Percentiles rank a stretch among this genome's conserved stretches.
These are phyloP conservation scores for Amylocarpus encephaloides DNA, from an alignment of 2,329 filamentous ascomycete genomes.

Conservation along the genomic window DNA sequence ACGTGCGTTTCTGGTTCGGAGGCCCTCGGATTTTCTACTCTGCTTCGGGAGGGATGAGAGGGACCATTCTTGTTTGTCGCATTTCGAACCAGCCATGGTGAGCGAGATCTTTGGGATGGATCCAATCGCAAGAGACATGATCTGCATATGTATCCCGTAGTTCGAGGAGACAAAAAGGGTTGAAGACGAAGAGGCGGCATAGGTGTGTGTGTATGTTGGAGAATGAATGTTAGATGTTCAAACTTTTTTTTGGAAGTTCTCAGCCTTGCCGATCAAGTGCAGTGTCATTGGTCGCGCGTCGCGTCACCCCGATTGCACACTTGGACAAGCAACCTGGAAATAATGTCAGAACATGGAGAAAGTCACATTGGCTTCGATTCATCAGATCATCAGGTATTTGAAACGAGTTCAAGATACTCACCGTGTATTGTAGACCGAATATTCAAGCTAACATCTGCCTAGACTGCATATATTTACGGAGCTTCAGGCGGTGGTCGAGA, in stretches of 20 bases:
- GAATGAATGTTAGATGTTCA: constrained; percentile 4
- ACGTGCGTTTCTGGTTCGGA: constrained; percentile 8
- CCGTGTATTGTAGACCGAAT: neutral
- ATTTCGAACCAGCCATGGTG: constrained; percentile 23
- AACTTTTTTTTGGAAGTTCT: constrained; percentile 14
- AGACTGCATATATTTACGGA: constrained; percentile 35
- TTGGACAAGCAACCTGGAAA: neutral
- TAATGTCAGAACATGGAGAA: constrained; percentile 30
- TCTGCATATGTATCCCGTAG: constrained; percentile 29
- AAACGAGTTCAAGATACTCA: neutral
- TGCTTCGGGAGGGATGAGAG: neutral
- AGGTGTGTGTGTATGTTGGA: constrained; percentile 24
- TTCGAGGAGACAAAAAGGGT: constrained; percentile 21
- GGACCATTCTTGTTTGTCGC: constrained; percentile 12
- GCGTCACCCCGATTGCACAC: constrained; percentile 12
- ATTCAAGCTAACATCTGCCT: neutral
- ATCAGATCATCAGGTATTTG: constrained; percentile 29
- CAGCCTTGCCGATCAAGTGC: constrained; percentile 7
- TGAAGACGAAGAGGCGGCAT: constrained; percentile 29
- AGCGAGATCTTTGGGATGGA: constrained; percentile 10
- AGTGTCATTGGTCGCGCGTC: constrained; percentile 5
- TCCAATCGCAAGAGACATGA: constrained; percentile 29
- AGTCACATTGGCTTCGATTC: constrained; percentile 26
- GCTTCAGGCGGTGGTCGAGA: constrained; percentile 17
- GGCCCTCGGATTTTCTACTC: constrained; percentile 2